phyloP scores from a whole-genome alignment of 352 stramenopile genomes.

The Pilasporangium apinafurcum region DNA sequence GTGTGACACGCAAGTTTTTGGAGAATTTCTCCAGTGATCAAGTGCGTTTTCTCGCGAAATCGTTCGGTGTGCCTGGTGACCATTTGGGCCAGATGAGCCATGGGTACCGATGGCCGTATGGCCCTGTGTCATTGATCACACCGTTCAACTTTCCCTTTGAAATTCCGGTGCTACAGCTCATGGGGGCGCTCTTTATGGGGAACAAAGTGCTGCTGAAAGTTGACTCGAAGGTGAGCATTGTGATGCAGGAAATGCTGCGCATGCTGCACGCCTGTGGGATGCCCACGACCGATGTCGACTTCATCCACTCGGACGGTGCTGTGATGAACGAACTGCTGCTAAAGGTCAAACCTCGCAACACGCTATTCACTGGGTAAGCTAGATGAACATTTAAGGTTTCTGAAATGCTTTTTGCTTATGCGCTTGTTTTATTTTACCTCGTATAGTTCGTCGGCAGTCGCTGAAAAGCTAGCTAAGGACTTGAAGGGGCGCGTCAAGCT shows the following conservation, averaged over 20 bases:
- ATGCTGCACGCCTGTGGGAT: conserved; percentile 96
- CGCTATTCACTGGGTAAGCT: conserved; percentile 94
- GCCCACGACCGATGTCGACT: conserved; percentile 93
- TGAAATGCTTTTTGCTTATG: background rate
- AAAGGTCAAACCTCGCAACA: conserved; percentile 92
- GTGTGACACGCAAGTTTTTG: conserved; percentile 94
- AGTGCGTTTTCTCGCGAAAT: conserved; percentile 94
- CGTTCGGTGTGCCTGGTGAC: conserved; percentile 95
- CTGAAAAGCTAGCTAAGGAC: conserved; percentile 90
- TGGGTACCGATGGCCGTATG: conserved; percentile 96
- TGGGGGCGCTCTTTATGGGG: conserved; percentile 98
- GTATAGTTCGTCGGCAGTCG: conserved; percentile 84
- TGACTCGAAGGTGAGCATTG: conserved; percentile 93
- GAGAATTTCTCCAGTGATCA: conserved; percentile 98
- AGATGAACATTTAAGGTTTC: background rate
- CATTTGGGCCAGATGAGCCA: conserved; percentile 93
- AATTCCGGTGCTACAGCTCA: conserved; percentile 98
- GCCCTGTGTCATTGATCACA: conserved; percentile 94
- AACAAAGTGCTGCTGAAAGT: conserved; percentile 97
- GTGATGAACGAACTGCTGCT: conserved; percentile 95
- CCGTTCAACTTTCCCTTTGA: conserved; percentile 99
- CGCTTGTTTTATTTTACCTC: background rate
- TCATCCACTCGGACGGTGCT: conserved; percentile 93
- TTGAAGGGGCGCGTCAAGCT: conserved; percentile 92
- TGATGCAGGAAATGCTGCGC: conserved; percentile 97